These are phyloP conservation scores for Camelina sativa DNA, from an alignment of 345 rosid genomes.

Conservation along the genomic window DNA sequence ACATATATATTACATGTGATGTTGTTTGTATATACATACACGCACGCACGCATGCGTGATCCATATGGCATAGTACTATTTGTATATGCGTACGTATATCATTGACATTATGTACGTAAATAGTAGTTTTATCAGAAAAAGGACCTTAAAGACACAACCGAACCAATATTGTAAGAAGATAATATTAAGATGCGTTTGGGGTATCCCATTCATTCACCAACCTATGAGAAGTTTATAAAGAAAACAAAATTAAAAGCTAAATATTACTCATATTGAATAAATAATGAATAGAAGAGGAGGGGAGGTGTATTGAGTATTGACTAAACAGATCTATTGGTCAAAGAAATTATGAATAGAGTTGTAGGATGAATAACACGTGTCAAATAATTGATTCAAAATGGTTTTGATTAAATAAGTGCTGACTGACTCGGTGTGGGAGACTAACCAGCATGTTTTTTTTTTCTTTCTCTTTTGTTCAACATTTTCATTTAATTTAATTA, in stretches of 20 bases:
- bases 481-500: not conserved
- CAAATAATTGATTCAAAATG: conserved; percentile 23
- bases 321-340: conserved; percentile 47
- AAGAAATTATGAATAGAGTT: conserved; percentile 44
- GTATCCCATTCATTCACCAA: not conserved
- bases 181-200: conserved; percentile 7
- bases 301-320: conserved; percentile 35
- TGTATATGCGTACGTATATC: conserved; percentile 30
- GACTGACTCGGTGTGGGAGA: conserved; percentile 57
- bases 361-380: conserved; percentile 57
- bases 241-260: not conserved
- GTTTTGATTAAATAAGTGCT: not conserved
- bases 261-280: not conserved
- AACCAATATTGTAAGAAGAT: not conserved
- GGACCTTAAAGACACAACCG: not conserved
- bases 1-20: not conserved
- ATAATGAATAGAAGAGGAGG: conserved; percentile 3
- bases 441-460: conserved; percentile 61
- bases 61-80: conserved; percentile 26
- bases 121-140: conserved; percentile 32
- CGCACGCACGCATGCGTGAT: conserved; percentile 46
- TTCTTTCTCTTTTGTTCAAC: conserved; percentile 21
- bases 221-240: not conserved
- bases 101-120: conserved; percentile 27
- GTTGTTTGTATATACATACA: conserved; percentile 5